Base-by-base conservation (phyloP, 495 filamentous ascomycete species). In the Xylaria sp. region DNA sequence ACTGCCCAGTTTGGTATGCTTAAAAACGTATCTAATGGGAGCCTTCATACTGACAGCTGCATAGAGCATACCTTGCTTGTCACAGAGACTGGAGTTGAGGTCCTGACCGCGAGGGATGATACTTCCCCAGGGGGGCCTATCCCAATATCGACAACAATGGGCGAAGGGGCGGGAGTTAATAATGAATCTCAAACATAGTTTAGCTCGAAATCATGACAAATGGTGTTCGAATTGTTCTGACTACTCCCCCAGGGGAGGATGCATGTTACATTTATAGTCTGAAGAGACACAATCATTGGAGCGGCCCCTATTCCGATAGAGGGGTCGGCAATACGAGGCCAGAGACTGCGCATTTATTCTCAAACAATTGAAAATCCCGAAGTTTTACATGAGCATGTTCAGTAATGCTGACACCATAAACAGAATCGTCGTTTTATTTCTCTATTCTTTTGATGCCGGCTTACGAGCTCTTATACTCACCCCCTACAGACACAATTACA, bases 1-100 rank as follows among this genome's bases (percentile, higher is more conserved):
- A 93, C 92, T 19, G 93, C 93, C 1, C 93, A 95, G 77, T 96
- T 96, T 77, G 89, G 83, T 87, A 74, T 71, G 80, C 69, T 19
- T 29, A 14, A 4, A 29, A 37, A 24, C n/a, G 5, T 3, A 12
- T 26, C 11, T 5, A 6, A 44, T 17, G 7, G 53, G 21, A 55
- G 19, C 1, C 3, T 15, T 19, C 26, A 9, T 40, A 24, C 53
- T 71, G 5, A 64, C n/a, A 12, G 8, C 2, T 19, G 0, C 31
- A n/a, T 73, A 90, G 93, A 98, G 78, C 95, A 98, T 78, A 98
- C 95, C 0, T 84, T 98, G 35, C 81, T 98, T 8, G 94, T 98
- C 0, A 98, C 95, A 0, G 94, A 95, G 77, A 90, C 92, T 68
- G 95, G 95, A 0, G 93, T 97, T 8, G 95, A 98, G 83, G 84